phyloP scores from a whole-genome alignment of 805 yeast species.

The Starmerella khaoyaiensis region DNA sequence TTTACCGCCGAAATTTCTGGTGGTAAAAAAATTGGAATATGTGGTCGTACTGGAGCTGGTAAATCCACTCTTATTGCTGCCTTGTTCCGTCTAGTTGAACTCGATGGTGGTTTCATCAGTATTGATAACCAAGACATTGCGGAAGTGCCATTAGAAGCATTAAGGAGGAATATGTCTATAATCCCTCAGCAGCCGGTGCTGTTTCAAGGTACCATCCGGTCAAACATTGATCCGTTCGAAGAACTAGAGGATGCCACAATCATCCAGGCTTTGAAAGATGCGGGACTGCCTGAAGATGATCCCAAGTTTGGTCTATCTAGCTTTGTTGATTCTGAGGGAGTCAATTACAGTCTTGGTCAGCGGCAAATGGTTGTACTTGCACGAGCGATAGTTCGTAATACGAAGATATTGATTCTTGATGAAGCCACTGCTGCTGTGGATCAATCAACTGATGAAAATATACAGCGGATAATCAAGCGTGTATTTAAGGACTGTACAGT shows the following conservation, averaged over 20 bases:
- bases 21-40: conserved; percentile 62
- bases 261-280: conserved; percentile 53
- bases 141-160: conserved; percentile 46
- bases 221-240: conserved; percentile 65
- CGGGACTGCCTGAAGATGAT: conserved; percentile 29
- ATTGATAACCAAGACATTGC: conserved; percentile 61
- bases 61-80: conserved; percentile 64
- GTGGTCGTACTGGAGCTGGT: conserved; percentile 89
- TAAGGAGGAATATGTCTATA: conserved; percentile 59
- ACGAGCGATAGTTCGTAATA: conserved; percentile 50
- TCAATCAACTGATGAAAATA: conserved; percentile 52
- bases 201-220: conserved; percentile 63
- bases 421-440: conserved; percentile 72
- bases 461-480: conserved; percentile 43
- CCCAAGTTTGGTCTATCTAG: conserved; percentile 47
- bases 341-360: conserved; percentile 18
- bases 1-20: conserved; percentile 39
- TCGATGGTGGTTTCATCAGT: conserved; percentile 37
- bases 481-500: conserved; percentile 53
- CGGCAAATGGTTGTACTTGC: conserved; percentile 35
- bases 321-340: conserved; percentile 11
- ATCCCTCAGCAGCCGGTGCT: conserved; percentile 84
- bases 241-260: conserved; percentile 41
- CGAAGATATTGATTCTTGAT: conserved; percentile 51
- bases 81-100: conserved; percentile 51